Base-by-base conservation (phyloP, 345 rosid species). In the Hypericum perforatum region DNA sequence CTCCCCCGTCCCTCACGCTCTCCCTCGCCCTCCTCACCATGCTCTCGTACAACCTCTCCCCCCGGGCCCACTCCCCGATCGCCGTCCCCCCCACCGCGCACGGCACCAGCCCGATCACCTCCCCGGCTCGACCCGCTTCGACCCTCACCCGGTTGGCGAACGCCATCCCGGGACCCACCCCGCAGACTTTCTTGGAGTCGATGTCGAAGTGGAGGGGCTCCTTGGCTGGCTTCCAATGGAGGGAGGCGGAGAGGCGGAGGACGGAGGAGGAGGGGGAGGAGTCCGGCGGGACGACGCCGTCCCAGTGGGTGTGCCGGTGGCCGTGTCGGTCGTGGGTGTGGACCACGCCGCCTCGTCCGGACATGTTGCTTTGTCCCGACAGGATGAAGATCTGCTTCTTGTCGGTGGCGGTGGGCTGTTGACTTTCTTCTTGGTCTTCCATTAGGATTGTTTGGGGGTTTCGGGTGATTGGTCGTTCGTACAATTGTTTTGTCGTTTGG, bases 341-440 rank as follows among this genome's bases (percentile, higher is more conserved):
- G 32, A 67, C 32, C 9, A 82, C 94, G 22, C 90, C 98, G 39
- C 95, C 98, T 41, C 90, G 83, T 50, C 96, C 95, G 8, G 84
- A 78, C 95, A 85, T 87, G 81, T 88, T 91, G 76, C 98, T 91
- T 69, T 91, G 95, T 7, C 98, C 95, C 42, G 95, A 79, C 62
- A 91, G 78, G 48, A 91, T 71, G 76, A 85, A 91, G 66, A 87
- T 78, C 56, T 81, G 83, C 5, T 73, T 63, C 32, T 22, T 22
- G 32, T 22, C 32, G 32, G 32, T 22, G 32, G 32, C 32, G 32
- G 32, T 22, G 1, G 32, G 32, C 32, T 22, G 32, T 4, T 22
- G 32, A 22, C 32, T 22, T 22, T 22, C 32, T 22, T 22, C 32
- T n/a, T n/a, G n/a, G n/a, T n/a, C n/a, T 22, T 22, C 32, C 32